These are phyloP conservation scores for Eustoma russellianum DNA, from an alignment of 257 asterid species.

Conservation along the genomic window DNA sequence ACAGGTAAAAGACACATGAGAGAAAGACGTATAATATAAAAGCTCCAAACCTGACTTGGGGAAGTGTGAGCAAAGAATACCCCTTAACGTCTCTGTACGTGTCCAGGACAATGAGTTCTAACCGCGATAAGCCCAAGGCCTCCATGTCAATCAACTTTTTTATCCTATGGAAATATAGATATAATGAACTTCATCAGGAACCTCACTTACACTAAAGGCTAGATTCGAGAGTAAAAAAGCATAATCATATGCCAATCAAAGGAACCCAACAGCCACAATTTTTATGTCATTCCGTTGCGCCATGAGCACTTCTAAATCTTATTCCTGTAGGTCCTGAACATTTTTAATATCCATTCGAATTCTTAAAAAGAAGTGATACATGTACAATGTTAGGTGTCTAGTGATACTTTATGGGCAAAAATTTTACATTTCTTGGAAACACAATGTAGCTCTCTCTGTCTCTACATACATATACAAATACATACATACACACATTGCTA, in stretches of 20 bases:
- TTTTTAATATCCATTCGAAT: no score
- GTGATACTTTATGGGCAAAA: no score
- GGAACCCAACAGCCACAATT: background rate
- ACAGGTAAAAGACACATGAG: background rate
- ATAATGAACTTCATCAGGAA: background rate
- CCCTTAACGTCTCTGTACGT: constrained; percentile 87
- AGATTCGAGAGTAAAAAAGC: background rate
- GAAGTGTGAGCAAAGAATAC: constrained; percentile 81
- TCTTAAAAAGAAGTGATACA: no score
- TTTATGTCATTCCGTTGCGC: background rate
- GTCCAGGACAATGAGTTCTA: constrained; percentile 72
- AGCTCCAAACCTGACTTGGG: constrained; percentile 78
- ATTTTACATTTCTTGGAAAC: no score
- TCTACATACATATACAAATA: no score
- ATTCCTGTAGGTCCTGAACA: no score
- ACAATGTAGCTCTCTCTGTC: no score
- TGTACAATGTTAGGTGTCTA: no score
- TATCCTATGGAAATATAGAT: constrained; percentile 38
- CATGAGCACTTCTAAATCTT: no score
- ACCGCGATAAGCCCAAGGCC: constrained; percentile 69
- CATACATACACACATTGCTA: no score
- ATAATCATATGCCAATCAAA: background rate
- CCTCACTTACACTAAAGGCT: background rate
- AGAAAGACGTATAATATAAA: constrained; percentile 1
- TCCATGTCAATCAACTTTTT: constrained; percentile 83